Percentiles rank a stretch among this genome's conserved stretches.
These are phyloP conservation scores for Colletotrichum abscissum DNA, from an alignment of 2,329 filamentous ascomycete species.

Conservation along the genomic window DNA sequence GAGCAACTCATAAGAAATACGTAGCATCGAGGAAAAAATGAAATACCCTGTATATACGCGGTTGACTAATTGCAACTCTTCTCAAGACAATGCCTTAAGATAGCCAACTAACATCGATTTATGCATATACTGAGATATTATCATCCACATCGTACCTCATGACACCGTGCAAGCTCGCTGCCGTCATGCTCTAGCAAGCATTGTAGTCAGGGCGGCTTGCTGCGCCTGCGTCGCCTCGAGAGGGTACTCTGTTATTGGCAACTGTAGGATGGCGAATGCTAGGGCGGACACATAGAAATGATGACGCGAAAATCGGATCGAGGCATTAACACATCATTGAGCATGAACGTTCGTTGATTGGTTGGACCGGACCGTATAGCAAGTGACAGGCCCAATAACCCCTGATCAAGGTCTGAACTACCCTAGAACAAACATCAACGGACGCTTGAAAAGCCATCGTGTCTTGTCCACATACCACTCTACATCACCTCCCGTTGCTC, in stretches of 20 bases:
- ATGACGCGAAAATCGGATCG: neutral
- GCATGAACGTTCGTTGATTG: slow-evolving; percentile 4
- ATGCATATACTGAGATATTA: neutral
- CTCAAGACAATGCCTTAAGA: neutral
- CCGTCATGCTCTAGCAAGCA: neutral
- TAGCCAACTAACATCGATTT: too few relatives aligned
- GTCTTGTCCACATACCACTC: neutral
- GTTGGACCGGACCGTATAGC: neutral
- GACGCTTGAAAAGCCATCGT: slow-evolving; percentile 1
- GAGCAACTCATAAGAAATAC: neutral
- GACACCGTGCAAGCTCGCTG: neutral
- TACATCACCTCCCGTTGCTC: neutral
- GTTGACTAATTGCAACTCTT: neutral
- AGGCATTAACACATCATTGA: neutral
- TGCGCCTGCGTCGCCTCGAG: neutral
- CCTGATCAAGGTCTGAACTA: neutral
- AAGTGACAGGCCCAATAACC: neutral
- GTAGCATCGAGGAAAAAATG: neutral
- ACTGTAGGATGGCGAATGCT: neutral
- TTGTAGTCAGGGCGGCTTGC: neutral
- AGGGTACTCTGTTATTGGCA: neutral
- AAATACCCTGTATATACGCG: neutral
- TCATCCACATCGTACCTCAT: neutral
- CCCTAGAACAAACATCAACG: neutral
- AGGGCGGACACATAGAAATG: neutral